Evolutionary conservation across 169 alveolate species (phyloP).

Genomic region (Plasmodium falciparum): DNA sequence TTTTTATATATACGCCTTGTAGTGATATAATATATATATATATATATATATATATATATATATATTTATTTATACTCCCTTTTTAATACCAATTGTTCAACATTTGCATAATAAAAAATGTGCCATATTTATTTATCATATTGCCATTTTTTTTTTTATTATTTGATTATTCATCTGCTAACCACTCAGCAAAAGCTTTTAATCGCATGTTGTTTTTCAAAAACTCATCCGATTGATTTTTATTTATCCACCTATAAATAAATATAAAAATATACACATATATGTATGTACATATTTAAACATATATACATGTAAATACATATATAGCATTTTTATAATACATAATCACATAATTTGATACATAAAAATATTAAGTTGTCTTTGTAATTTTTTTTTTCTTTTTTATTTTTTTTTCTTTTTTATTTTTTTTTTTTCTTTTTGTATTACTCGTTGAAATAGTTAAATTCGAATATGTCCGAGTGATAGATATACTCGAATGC

Average conservation of each 20-base stretch:
- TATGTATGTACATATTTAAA: background rate
- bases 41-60: too few relatives aligned
- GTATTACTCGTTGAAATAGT: constrained; percentile 60
- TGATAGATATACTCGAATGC: constrained; percentile 68
- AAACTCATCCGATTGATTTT: constrained; percentile 41
- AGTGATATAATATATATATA: too few relatives aligned
- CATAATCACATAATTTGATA: background rate
- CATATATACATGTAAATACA: background rate
- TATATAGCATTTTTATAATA: background rate
- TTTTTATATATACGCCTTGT: too few relatives aligned
- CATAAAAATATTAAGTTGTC: too few relatives aligned
- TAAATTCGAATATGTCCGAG: constrained; percentile 70
- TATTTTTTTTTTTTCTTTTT: background rate
- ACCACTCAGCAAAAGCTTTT: constrained; percentile 75
- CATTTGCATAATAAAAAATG: too few relatives aligned
- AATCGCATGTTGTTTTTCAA: constrained; percentile 55
- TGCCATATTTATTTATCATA: too few relatives aligned
- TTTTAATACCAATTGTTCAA: too few relatives aligned
- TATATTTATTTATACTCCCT: too few relatives aligned
- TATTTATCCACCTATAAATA: constrained; percentile 54
- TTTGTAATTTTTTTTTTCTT: background rate
- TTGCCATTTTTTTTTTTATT: background rate
- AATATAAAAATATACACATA: background rate
- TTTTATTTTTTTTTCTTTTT: background rate
- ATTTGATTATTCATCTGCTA: constrained; percentile 41